Conservation (phyloP, 345 rosid genomes). For the Populus pruinosa region DNA sequence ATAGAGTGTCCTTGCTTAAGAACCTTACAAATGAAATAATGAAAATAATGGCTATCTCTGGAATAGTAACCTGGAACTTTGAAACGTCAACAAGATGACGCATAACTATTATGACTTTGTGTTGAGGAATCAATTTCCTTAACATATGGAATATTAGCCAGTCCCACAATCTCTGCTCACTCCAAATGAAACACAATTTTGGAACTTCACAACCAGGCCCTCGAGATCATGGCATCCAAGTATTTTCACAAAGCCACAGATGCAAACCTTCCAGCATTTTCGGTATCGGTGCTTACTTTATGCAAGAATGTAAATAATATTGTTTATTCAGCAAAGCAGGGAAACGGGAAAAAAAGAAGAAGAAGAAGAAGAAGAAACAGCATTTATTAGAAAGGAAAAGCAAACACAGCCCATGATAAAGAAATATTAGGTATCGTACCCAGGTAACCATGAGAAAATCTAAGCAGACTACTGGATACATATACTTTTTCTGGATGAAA, state of each 20-base stretch:
- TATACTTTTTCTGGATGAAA: background rate
- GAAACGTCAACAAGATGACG: background rate
- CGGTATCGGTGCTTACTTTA: slow-evolving; percentile 85
- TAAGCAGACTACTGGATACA: background rate
- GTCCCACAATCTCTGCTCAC: slow-evolving; percentile 98
- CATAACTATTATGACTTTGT: background rate
- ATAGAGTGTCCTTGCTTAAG: slow-evolving; percentile 93
- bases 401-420: background rate
- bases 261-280: slow-evolving; percentile 97
- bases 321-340: slow-evolving; percentile 13
- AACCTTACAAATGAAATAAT: slow-evolving; percentile 50
- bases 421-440: background rate
- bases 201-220: slow-evolving; percentile 85
- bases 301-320: slow-evolving; percentile 20
- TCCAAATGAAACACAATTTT: slow-evolving; percentile 96
- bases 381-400: background rate
- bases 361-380: background rate
- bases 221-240: slow-evolving; percentile 98
- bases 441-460: background rate
- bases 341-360: background rate
- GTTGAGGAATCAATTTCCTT: slow-evolving; percentile 46
- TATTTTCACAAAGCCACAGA: slow-evolving; percentile 97
- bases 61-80: background rate
- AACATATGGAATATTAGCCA: slow-evolving; percentile 82
- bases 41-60: background rate